These are phyloP conservation scores for Rhynchosporium graminicola DNA, from an alignment of 2,329 filamentous ascomycete genomes.

Conservation along the genomic window DNA sequence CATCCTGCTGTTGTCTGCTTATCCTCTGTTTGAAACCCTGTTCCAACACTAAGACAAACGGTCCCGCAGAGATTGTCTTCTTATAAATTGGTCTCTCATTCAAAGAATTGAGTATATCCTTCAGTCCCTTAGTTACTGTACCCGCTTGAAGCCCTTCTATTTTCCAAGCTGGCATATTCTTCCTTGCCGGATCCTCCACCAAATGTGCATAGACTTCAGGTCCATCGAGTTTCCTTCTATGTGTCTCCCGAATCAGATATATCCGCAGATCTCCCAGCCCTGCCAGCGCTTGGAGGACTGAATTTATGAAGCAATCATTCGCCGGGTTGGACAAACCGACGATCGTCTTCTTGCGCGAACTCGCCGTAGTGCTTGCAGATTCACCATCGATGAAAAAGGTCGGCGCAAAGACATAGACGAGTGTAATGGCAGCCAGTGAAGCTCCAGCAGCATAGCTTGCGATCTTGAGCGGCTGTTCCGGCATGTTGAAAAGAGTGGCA, in stretches of 20 bases:
- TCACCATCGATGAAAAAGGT: constrained; percentile 93
- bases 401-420: constrained; percentile 97
- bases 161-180: constrained; percentile 58
- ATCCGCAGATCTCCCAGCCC: constrained; percentile 85
- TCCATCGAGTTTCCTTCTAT: constrained; percentile 79
- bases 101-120: constrained; percentile 87
- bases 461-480: constrained; percentile 78
- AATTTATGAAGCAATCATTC: constrained; percentile 98
- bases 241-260: constrained; percentile 89
- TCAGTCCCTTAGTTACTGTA: constrained; percentile 81
- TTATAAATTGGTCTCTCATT: constrained; percentile 92
- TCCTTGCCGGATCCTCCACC: constrained; percentile 50
- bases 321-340: constrained; percentile 88
- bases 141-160: constrained; percentile 73
- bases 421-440: constrained; percentile 88
- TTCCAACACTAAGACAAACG: constrained; percentile 82
- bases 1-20: constrained; percentile 93
- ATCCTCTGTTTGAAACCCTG: constrained; percentile 86
- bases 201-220: constrained; percentile 70
- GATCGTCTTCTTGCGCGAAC: constrained; percentile 74
- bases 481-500: constrained; percentile 55
- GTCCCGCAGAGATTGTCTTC: constrained; percentile 88
- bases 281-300: constrained; percentile 87
- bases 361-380: constrained; percentile 53
- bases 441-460: constrained; percentile 94